These are phyloP conservation scores for Vanrija humicola DNA, from an alignment of 1,284 basidiomycete genomes.

Conservation along the genomic window DNA sequence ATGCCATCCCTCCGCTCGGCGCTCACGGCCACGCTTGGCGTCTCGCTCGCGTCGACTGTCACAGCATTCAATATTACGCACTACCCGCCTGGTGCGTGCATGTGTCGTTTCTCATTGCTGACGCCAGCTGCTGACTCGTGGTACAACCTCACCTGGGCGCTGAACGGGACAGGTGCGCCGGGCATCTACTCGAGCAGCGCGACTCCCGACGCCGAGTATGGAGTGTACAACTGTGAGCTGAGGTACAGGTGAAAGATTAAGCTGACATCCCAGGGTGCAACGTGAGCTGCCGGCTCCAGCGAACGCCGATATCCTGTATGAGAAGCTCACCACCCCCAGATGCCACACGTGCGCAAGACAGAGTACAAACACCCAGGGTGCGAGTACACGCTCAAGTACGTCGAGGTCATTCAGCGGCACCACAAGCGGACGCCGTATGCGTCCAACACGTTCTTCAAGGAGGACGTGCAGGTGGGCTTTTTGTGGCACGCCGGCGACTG, in stretches of 20 bases:
- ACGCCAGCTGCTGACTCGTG: conserved; percentile 10
- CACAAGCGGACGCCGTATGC: conserved; percentile 45
- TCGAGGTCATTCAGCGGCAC: conserved; percentile 43
- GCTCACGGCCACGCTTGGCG: no score
- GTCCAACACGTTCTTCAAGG: conserved; percentile 39
- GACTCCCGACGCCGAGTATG: conserved; percentile 27
- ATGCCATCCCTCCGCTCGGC: no score
- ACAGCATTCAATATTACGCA: neutral
- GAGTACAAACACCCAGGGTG: conserved; percentile 24
- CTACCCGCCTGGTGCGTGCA: conserved; percentile 6
- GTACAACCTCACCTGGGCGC: conserved; percentile 18
- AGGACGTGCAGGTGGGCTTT: conserved; percentile 27
- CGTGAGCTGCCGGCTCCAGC: neutral
- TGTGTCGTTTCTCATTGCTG: neutral
- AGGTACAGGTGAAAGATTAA: neutral
- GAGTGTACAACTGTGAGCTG: conserved; percentile 34
- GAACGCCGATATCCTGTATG: neutral
- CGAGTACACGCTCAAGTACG: conserved; percentile 31
- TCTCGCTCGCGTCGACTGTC: no score
- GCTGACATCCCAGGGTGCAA: conserved; percentile 10
- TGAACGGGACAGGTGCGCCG: conserved; percentile 28
- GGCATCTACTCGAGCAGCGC: conserved; percentile 31
- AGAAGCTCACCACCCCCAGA: conserved; percentile 13
- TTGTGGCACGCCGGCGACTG: neutral
- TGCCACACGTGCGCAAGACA: conserved; percentile 30